A percentile compares a stretch with the other conserved stretches of the same genome.
phyloP scores from a whole-genome alignment of 768 basidiomycete genomes.

The Solioccasus polychromus region DNA sequence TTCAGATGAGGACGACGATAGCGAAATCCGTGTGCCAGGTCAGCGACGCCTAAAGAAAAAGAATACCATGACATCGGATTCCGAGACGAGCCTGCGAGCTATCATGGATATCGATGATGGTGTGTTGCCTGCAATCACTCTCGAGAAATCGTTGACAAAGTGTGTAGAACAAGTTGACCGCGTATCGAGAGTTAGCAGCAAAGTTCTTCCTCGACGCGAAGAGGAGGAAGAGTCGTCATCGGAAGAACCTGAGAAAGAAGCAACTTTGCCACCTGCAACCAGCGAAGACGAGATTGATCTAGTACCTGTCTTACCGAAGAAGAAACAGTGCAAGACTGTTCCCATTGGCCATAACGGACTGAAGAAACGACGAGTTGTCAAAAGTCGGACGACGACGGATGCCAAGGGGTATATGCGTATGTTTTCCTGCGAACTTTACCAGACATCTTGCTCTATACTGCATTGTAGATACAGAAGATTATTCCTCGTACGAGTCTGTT shows the following conservation, averaged over 20 bases:
- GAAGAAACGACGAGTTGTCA: constrained; percentile 67
- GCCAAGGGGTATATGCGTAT: constrained; percentile 74
- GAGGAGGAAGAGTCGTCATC: constrained; percentile 26
- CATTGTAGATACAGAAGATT: constrained; percentile 65
- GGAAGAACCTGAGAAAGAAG: constrained; percentile 33
- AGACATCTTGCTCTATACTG: background rate
- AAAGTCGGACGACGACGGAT: constrained; percentile 52
- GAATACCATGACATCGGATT: constrained; percentile 39
- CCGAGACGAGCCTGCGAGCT: constrained; percentile 45
- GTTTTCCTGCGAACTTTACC: constrained; percentile 17
- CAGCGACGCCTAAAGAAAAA: constrained; percentile 32
- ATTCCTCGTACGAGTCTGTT: constrained; percentile 79
- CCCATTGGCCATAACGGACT: constrained; percentile 78
- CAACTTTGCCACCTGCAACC: constrained; percentile 24
- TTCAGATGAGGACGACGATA: constrained; percentile 59
- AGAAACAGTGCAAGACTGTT: constrained; percentile 53
- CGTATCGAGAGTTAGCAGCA: constrained; percentile 16
- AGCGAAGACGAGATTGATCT: constrained; percentile 31
- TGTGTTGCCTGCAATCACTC: constrained; percentile 29
- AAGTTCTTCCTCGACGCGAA: constrained; percentile 15
- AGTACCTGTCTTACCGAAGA: constrained; percentile 34
- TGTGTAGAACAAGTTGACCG: constrained; percentile 25
- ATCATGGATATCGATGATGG: constrained; percentile 83
- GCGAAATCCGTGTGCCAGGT: constrained; percentile 25
- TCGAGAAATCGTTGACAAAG: constrained; percentile 13